phyloP scores from a whole-genome alignment of 768 basidiomycete genomes.

The Grammothele lineata region DNA sequence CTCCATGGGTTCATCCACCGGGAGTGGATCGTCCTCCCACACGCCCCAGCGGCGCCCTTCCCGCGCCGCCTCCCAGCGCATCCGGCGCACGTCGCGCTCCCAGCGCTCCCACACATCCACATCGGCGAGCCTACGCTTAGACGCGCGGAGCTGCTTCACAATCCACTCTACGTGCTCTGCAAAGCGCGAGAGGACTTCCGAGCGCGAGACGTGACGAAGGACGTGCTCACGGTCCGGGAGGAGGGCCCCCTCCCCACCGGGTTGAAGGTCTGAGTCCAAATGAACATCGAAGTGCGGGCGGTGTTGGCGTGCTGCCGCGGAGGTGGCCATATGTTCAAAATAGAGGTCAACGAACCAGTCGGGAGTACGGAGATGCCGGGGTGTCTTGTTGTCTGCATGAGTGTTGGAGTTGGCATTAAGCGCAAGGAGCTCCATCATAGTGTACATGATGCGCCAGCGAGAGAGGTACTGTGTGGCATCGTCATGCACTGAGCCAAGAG shows the following conservation, averaged over 20 bases:
- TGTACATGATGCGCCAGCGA: conserved; percentile 43
- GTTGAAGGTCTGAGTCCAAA: conserved; percentile 24
- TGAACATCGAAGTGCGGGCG: conserved; percentile 30
- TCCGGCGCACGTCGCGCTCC: conserved; percentile 18
- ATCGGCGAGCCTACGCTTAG: conserved; percentile 33
- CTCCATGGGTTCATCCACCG: background rate
- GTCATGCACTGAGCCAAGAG: background rate
- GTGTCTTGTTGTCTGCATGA: conserved; percentile 16
- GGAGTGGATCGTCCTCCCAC: background rate
- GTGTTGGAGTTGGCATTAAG: conserved; percentile 24
- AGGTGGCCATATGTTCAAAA: conserved; percentile 24
- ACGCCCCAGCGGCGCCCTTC: conserved; percentile 7
- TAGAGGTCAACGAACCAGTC: conserved; percentile 48
- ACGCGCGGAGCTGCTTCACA: conserved; percentile 39
- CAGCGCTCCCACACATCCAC: conserved; percentile 43
- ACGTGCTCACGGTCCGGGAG: conserved; percentile 32
- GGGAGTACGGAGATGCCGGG: conserved; percentile 38
- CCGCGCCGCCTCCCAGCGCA: conserved; percentile 2
- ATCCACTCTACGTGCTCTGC: conserved; percentile 60
- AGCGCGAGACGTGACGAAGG: conserved; percentile 43
- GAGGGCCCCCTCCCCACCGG: conserved; percentile 23
- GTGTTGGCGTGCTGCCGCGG: conserved; percentile 25
- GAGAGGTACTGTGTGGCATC: conserved; percentile 35
- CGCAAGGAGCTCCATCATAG: conserved; percentile 42
- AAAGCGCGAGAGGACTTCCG: conserved; percentile 48